Evolutionary conservation across 2,329 filamentous ascomycete genomes (phyloP), one percentile per base, ranked within the genome.

Genomic region (Fusarium pilosicola): DNA sequence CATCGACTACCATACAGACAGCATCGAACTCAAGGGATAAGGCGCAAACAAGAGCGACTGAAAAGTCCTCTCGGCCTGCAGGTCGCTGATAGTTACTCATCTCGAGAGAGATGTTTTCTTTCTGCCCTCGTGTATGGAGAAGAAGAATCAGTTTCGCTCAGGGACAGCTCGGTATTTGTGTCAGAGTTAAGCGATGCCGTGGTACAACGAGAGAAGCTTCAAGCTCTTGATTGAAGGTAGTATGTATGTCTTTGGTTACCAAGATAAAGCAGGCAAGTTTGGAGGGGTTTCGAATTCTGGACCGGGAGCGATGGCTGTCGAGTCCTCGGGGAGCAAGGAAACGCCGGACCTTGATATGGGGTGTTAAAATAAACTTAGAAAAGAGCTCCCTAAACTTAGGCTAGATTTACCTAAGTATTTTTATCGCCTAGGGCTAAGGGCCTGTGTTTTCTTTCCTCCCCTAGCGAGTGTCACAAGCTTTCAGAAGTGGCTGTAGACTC

Each of bases 121-220:
- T 22, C 5, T 15, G 6, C 5, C 5, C 6, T 15, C 4, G 15
- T 15, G 3, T 22, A 52, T 15, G 10, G 4, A 13, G 7, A 24
- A 3, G 3, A 4, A 32, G 22, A 4, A 0, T 7, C 1, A 10
- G 28, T 3, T n/a, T n/a, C 11, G 15, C 13, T 49, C 3, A 9
- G 11, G 3, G 11, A 13, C 5, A 1, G 11, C 15, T n/a, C 28
- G 0, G 0, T 7, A 13, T n/a, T 18, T 13, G 11, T n/a, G 11
- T 6, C 22, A 32, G 4, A 6, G 7, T n/a, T 3, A 26, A 20
- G 8, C 3, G 24, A 20, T 26, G 7, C 13, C 7, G 24, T 45
- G 12, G 44, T 10, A 6, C 12, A 26, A 14, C 24, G 7, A 13
- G 15, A n/a, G 7, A 18, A 32, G 7, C 10, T n/a, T 7, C 6